These are phyloP conservation scores for Metarhizium brunneum DNA, from an alignment of 2,329 filamentous ascomycete genomes.

Conservation along the genomic window DNA sequence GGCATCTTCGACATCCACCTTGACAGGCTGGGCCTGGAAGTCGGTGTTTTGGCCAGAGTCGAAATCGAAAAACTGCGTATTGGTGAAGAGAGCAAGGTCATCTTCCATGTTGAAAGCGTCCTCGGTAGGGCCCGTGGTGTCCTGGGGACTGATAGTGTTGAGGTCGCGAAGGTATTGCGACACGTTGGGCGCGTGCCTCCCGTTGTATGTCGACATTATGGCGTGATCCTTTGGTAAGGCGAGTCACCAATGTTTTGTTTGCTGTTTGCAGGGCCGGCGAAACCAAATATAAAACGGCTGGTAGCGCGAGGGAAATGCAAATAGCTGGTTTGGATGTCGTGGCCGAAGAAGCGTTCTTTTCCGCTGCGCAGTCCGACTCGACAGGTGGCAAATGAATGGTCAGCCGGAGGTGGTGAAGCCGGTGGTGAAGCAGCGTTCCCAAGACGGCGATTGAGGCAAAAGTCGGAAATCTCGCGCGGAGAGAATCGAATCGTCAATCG, in stretches of 20 bases:
- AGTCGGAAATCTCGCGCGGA: neutral
- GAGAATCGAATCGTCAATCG: neutral
- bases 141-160: constrained; percentile 62
- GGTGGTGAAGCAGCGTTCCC: neutral
- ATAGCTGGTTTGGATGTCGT: too few species aligned
- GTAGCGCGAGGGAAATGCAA: too few species aligned
- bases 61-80: constrained; percentile 74
- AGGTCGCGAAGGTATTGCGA: constrained; percentile 82
- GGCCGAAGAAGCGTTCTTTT: neutral
- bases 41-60: constrained; percentile 55
- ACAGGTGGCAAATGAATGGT: neutral
- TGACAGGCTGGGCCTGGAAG: constrained; percentile 40
- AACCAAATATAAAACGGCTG: neutral
- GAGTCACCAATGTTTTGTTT: neutral
- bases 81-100: constrained; percentile 71
- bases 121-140: constrained; percentile 33
- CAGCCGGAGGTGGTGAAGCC: neutral
- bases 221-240: neutral
- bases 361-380: neutral
- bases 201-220: constrained; percentile 64
- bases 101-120: constrained; percentile 58
- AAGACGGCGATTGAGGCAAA: neutral
- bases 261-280: neutral
- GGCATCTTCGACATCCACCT: constrained; percentile 28
- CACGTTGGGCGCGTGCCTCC: constrained; percentile 75